Conservation (phyloP, 768 basidiomycete genomes). For the Termitomyces heimii region DNA sequence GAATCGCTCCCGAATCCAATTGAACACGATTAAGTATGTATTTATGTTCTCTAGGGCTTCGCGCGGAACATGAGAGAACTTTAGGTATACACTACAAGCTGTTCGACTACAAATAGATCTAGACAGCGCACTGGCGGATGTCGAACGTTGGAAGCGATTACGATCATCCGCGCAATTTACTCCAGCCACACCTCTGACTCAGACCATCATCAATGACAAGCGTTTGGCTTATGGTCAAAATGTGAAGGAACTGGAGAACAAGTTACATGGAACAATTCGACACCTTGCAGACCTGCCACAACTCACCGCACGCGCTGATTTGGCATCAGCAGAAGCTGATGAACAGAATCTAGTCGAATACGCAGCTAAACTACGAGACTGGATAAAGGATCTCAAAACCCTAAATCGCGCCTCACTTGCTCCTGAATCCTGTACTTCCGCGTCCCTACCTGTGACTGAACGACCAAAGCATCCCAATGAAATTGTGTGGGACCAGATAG, state of each 20-base stretch:
- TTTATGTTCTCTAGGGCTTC: background rate
- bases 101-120: constrained; percentile 20
- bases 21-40: constrained; percentile 18
- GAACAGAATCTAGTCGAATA: constrained; percentile 21
- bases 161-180: constrained; percentile 22
- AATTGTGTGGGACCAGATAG: constrained; percentile 6
- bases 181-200: constrained; percentile 21
- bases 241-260: constrained; percentile 13
- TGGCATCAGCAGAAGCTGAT: constrained; percentile 10
- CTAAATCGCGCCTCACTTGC: constrained; percentile 1
- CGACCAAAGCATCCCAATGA: constrained; percentile 8
- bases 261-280: constrained; percentile 17
- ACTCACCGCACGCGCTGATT: constrained; percentile 6
- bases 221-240: constrained; percentile 14
- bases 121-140: constrained; percentile 14
- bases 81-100: constrained; percentile 22
- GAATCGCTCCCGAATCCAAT: constrained; percentile 14
- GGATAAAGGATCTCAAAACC: constrained; percentile 22
- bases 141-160: constrained; percentile 24
- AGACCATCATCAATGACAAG: constrained; percentile 19
- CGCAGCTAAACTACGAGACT: constrained; percentile 22
- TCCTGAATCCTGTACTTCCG: background rate
- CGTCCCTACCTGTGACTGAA: background rate
- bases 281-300: constrained; percentile 22
- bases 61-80: background rate